Evolutionary conservation across 768 basidiomycete species (phyloP).

Genomic region (Rhodotorula taiwanensis): DNA sequence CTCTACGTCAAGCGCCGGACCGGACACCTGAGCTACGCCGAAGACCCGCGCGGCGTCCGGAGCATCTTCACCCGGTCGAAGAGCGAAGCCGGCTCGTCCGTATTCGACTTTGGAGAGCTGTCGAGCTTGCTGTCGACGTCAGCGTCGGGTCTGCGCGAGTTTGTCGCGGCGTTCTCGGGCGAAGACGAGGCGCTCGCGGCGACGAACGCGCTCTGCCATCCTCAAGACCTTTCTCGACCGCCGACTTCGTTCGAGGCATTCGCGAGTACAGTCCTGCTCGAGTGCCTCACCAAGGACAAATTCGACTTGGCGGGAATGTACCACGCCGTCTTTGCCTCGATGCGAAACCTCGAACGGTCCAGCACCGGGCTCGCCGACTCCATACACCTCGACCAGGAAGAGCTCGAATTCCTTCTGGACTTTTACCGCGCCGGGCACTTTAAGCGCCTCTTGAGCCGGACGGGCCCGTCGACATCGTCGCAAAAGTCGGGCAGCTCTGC

Average conservation of each 20-base stretch:
- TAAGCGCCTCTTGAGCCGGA: slow-evolving; percentile 7
- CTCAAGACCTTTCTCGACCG: too few relatives aligned
- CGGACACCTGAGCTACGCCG: slow-evolving; percentile 84
- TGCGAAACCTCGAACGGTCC: background rate
- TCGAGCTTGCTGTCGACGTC: slow-evolving; percentile 45
- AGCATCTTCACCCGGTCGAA: slow-evolving; percentile 85
- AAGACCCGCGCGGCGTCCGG: slow-evolving; percentile 87
- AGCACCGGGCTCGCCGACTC: background rate
- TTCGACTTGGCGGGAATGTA: slow-evolving; percentile 21
- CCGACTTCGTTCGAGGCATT: slow-evolving; percentile 36
- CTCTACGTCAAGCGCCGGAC: slow-evolving; percentile 87
- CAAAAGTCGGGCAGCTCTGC: background rate
- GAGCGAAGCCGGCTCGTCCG: slow-evolving; percentile 72
- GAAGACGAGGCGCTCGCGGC: slow-evolving; percentile 45
- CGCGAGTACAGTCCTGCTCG: slow-evolving; percentile 49
- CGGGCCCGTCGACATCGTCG: background rate
- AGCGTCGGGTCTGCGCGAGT: slow-evolving; percentile 60
- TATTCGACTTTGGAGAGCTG: slow-evolving; percentile 75
- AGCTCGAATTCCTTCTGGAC: slow-evolving; percentile 22
- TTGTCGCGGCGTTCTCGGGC: slow-evolving; percentile 73
- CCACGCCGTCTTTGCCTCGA: slow-evolving; percentile 6
- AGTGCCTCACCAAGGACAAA: slow-evolving; percentile 88
- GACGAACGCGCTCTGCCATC: slow-evolving; percentile 59
- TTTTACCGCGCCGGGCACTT: slow-evolving; percentile 25
- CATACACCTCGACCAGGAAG: slow-evolving; percentile 5